Percentiles rank a stretch among this genome's conserved stretches.
phyloP scores from a whole-genome alignment of 768 basidiomycete genomes.

The Lactifluus subvellereus region DNA sequence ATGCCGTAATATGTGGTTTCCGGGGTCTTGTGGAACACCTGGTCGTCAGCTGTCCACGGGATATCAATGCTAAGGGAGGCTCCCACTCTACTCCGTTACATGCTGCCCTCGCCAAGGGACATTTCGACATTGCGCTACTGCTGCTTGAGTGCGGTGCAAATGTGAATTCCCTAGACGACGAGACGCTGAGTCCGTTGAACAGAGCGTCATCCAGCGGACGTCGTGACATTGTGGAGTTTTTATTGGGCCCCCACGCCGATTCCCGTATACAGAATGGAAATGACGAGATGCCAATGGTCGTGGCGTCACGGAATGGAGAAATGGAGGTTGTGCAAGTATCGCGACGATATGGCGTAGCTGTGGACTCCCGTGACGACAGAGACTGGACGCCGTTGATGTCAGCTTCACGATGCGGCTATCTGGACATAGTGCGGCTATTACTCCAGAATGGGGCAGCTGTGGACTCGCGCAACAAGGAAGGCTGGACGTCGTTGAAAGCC shows the following conservation, averaged over 20 bases:
- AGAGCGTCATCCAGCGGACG: neutral
- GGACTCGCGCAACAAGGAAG: too few species aligned
- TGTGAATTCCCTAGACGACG: neutral
- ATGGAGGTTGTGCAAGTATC: neutral
- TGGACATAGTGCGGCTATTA: too few species aligned
- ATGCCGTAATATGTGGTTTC: neutral
- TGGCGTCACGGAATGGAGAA: neutral
- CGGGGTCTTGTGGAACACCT: neutral
- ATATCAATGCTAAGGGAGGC: neutral
- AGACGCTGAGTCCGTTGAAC: neutral
- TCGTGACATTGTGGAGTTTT: neutral
- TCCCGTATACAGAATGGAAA: neutral
- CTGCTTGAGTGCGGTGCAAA: neutral
- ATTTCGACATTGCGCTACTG: neutral
- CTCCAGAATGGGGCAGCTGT: too few species aligned
- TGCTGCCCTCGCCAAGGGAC: neutral
- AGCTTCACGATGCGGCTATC: too few species aligned
- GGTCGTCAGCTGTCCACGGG: neutral
- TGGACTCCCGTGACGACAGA: neutral
- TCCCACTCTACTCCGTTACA: neutral
- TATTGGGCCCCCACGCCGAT: neutral
- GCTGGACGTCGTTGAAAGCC: too few species aligned
- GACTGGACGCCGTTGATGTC: too few species aligned
- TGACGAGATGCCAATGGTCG: neutral
- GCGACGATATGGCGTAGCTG: neutral